Evolutionary conservation across 306 rosid species (phyloP).

Genomic region (Prunus kanzakura): DNA sequence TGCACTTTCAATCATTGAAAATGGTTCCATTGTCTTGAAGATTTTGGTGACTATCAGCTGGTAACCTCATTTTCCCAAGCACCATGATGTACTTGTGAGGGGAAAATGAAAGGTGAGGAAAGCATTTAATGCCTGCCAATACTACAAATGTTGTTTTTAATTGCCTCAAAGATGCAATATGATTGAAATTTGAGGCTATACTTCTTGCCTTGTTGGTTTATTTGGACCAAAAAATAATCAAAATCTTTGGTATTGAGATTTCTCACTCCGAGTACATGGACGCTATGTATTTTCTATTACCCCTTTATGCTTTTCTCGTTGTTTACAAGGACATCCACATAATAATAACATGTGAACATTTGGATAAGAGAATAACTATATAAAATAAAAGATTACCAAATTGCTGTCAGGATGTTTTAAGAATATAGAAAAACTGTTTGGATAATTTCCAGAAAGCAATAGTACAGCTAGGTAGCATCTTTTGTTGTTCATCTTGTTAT

Average conservation of each 20-base stretch:
- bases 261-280: too few relatives aligned
- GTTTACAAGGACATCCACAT: too few relatives aligned
- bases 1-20: conserved; percentile 59
- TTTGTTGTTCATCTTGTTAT: not conserved
- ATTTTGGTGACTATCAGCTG: conserved; percentile 25
- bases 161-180: not conserved
- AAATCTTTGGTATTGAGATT: too few relatives aligned
- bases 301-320: accelerated
- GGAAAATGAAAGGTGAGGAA: conserved; percentile 13
- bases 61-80: conserved; percentile 7
- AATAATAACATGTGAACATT: too few relatives aligned
- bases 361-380: too few relatives aligned
- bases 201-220: not conserved
- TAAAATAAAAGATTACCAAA: too few relatives aligned
- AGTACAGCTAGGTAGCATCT: not conserved
- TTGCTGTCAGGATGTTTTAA: too few relatives aligned
- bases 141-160: conserved; percentile 12
- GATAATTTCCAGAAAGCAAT: conserved; percentile 27
- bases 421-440: not conserved
- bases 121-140: conserved; percentile 24
- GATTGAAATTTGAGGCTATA: conserved; percentile 12
- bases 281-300: too few relatives aligned
- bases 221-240: not conserved
- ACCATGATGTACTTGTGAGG: not conserved
- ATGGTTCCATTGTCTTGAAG: conserved; percentile 48